Base-by-base conservation (phyloP, 1,284 basidiomycete genomes). In the Peniophora sp. region DNA sequence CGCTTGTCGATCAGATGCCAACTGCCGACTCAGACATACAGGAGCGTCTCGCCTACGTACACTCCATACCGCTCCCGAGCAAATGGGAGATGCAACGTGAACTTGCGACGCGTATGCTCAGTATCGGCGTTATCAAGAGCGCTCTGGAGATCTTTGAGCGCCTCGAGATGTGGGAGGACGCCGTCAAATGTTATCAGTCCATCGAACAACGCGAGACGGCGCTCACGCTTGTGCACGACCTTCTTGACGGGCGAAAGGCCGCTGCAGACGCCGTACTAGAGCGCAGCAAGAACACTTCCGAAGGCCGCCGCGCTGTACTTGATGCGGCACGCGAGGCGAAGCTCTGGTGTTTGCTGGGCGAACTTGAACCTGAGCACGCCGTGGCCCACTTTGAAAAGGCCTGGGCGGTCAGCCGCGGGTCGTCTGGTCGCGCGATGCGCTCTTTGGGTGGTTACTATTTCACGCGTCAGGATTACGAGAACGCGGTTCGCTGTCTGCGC, bases 131-230 rank as follows among this genome's bases (percentile, higher is more conserved):
- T 51, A 75, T 89, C 52, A 84, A 85, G 58, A 92, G 89, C 2
- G 92, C 94, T 0, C 71, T 97, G 48, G 92, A 90, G 65, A 93
- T 97, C 52, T 97, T 93, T 64, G 88, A 92, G 65, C 78, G 89
- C 44, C 72, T 96, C 52, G 92, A 97, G 69, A 93, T 97, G 92
- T 97, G 93, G 93, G 94, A 96, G 69, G 90, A 97, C 56, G 93
- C 89, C 8, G 91, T 92, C 23, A 76, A 79, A 55, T 97, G 94
- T 65, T 88, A 86, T 72, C 82, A 85, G 55, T 73, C 82, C 23
- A 77, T 95, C 68, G 94, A 95, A 57, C 73, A 79, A 52, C 79
- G 78, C 11, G 88, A 89, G 52, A 83, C 82, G 61, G 95, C 85
- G 1, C 75, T 92, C 54, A 65, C 72, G 1, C 81, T 97, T 61